phyloP scores from a whole-genome alignment of 148 eudicot species.

The Drosera capensis region DNA sequence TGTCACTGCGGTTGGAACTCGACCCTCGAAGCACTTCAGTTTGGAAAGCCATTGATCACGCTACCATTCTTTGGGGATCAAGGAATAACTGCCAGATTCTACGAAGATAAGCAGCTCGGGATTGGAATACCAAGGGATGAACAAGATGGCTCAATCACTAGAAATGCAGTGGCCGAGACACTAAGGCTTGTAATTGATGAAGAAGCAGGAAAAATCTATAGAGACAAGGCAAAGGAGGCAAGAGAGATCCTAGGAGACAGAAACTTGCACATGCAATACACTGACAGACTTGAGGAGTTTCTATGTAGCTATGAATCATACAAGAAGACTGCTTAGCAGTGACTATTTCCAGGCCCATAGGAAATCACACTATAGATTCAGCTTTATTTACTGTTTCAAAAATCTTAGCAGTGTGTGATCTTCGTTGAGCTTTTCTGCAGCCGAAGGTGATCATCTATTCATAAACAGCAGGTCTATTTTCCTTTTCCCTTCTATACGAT shows the following conservation, averaged over 20 bases:
- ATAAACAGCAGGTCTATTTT: too few relatives aligned
- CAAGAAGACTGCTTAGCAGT: too few relatives aligned
- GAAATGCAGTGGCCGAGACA: too few relatives aligned
- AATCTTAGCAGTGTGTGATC: too few relatives aligned
- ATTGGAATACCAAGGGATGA: neutral
- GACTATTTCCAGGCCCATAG: too few relatives aligned
- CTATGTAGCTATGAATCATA: too few relatives aligned
- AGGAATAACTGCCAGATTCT: neutral
- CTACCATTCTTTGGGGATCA: neutral
- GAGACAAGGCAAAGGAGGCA: neutral
- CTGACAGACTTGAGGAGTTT: neutral
- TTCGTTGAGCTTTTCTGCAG: too few relatives aligned
- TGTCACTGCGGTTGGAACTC: conserved; percentile 68
- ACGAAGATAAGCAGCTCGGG: neutral
- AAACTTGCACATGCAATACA: neutral
- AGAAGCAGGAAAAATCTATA: neutral
- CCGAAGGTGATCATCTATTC: too few relatives aligned
- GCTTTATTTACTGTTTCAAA: too few relatives aligned
- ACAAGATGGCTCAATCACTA: too few relatives aligned
- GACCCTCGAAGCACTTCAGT: neutral
- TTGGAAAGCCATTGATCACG: neutral
- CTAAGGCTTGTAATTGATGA: neutral
- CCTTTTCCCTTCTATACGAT: too few relatives aligned
- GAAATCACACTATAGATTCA: too few relatives aligned
- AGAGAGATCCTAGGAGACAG: neutral